Conservation (phyloP, 2,329 filamentous ascomycete species). For the Elsinoe perseae region DNA sequence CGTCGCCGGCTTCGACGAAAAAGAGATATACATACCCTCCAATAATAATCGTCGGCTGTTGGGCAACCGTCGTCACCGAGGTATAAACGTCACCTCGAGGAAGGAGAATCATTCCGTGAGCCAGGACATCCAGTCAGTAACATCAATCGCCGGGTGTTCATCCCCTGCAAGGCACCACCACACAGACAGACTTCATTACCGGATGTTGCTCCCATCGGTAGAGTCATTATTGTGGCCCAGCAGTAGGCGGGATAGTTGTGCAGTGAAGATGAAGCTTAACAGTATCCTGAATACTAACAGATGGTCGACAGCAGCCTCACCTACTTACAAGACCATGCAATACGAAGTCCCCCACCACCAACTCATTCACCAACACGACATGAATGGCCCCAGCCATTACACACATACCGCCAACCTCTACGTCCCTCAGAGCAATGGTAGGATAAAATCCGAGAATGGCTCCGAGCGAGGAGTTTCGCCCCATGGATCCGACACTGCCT, state of each 20-base stretch:
- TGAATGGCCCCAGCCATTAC: conserved; percentile 25
- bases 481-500: conserved; percentile 48
- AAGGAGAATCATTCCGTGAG: conserved; percentile 9
- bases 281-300: conserved; percentile 34
- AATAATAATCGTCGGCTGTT: conserved; percentile 4
- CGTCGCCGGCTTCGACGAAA: conserved; percentile 13
- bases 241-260: conserved; percentile 32
- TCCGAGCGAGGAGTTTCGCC: conserved; percentile 52
- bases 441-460: conserved; percentile 51
- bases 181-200: conserved; percentile 1
- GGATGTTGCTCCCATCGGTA: conserved; percentile 21
- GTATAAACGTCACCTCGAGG: not conserved
- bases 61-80: conserved; percentile 4
- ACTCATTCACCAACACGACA: conserved; percentile 24
- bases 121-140: conserved; percentile 17
- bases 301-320: conserved; percentile 24
- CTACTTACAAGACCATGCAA: conserved; percentile 31
- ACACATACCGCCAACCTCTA: conserved; percentile 36
- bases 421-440: conserved; percentile 40
- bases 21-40: not conserved
- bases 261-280: conserved; percentile 31
- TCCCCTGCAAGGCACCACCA: conserved; percentile 8
- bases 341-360: conserved; percentile 31
- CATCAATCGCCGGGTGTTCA: conserved; percentile 14
- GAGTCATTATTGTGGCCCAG: conserved; percentile 21